Conservation (phyloP, 106 monocot genomes). For the Allium sativum region DNA sequence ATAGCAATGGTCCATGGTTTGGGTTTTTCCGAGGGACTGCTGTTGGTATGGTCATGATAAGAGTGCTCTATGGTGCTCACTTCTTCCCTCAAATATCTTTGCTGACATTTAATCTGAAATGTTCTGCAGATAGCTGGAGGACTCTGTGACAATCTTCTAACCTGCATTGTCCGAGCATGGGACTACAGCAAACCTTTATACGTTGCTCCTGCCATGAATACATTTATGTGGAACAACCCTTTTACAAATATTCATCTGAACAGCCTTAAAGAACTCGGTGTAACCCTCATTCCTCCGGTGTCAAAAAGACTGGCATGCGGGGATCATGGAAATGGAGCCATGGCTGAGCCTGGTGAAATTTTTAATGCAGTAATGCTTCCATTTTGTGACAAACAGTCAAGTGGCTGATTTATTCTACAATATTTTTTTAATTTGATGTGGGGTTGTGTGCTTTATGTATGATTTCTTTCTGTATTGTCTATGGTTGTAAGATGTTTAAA, state of each 20-base stretch:
- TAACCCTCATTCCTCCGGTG: constrained; percentile 60
- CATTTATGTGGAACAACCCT: constrained; percentile 95
- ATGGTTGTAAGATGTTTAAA: too few relatives aligned
- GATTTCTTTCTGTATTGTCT: too few relatives aligned
- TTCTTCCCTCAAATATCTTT: too few relatives aligned
- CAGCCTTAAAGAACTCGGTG: constrained; percentile 39
- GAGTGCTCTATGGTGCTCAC: too few relatives aligned
- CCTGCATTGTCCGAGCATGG: constrained; percentile 90
- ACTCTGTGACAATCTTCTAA: constrained; percentile 86
- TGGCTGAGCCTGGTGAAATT: constrained; percentile 85
- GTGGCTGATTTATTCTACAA: not conserved
- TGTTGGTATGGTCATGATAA: too few relatives aligned
- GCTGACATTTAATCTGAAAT: too few relatives aligned
- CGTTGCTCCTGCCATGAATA: constrained; percentile 97
- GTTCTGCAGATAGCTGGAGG: constrained; percentile 73
- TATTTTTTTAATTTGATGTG: too few relatives aligned
- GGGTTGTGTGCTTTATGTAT: too few relatives aligned
- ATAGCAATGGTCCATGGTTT: too few relatives aligned
- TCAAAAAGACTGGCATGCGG: constrained; percentile 84
- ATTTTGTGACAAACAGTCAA: not conserved
- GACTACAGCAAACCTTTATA: constrained; percentile 82
- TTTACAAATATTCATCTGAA: constrained; percentile 69
- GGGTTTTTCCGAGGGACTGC: too few relatives aligned
- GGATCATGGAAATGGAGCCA: constrained; percentile 93
- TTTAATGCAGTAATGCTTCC: constrained; percentile 35